A percentile compares a stretch with the other conserved stretches of the same genome.
Evolutionary conservation across 1,284 basidiomycete genomes (phyloP).

Genomic region (Mycena citricolor): DNA sequence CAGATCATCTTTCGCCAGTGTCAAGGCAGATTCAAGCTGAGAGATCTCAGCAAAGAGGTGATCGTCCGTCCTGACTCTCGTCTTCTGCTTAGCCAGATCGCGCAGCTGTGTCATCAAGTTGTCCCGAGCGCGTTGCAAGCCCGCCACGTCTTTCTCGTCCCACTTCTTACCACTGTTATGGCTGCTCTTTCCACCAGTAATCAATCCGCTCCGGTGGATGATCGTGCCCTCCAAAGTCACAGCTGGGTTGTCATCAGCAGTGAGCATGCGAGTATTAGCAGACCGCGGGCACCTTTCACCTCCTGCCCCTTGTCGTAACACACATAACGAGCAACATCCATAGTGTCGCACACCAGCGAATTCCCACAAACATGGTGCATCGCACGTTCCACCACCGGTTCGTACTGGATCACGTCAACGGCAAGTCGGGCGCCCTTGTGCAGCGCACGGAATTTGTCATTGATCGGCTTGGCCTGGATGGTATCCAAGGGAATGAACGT

Average conservation of each 20-base stretch:
- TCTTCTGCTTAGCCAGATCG: slow-evolving; percentile 81
- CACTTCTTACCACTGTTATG: slow-evolving; percentile 78
- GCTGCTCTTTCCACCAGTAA: slow-evolving; percentile 90
- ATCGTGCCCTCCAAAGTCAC: slow-evolving; percentile 97
- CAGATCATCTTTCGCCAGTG: slow-evolving; percentile 80
- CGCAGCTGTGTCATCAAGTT: slow-evolving; percentile 76
- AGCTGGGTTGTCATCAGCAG: no score
- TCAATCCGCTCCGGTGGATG: slow-evolving; percentile 96
- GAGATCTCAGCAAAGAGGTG: slow-evolving; percentile 74
- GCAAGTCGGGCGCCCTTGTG: slow-evolving; percentile 91
- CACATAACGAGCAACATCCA: slow-evolving; percentile 88
- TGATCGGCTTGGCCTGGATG: slow-evolving; percentile 90
- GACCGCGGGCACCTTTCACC: slow-evolving; percentile 89
- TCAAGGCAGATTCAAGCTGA: slow-evolving; percentile 74
- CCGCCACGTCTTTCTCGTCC: slow-evolving; percentile 92
- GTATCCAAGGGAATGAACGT: slow-evolving; percentile 98
- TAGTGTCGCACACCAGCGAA: slow-evolving; percentile 91
- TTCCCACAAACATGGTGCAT: slow-evolving; percentile 97
- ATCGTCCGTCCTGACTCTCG: slow-evolving; percentile 82
- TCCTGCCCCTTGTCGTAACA: slow-evolving; percentile 95
- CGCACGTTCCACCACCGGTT: slow-evolving; percentile 84
- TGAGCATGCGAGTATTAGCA: no score
- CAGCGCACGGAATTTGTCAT: slow-evolving; percentile 92
- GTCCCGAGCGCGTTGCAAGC: slow-evolving; percentile 78
- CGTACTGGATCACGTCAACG: slow-evolving; percentile 91